Evolutionary conservation across 192 early-diverging fungal species (phyloP), one percentile per base, ranked within the genome.

Genomic region (Chytriomyces sp.): DNA sequence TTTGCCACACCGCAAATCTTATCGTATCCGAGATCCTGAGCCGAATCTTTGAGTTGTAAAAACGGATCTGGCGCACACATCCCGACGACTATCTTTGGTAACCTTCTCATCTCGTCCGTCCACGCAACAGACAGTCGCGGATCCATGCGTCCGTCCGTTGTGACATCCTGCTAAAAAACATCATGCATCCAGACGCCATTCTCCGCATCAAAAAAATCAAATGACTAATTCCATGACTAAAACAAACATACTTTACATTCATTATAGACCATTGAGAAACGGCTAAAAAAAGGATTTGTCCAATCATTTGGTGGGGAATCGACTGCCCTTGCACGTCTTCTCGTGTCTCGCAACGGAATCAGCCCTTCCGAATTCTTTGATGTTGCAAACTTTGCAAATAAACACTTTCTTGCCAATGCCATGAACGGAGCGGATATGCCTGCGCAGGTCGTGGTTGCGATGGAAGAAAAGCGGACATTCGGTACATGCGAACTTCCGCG

Each of bases 391-490:
- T 2, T 33, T 6, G 19, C 65, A 68, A 14, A 26, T 37, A 26
- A 68, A 54, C 6, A 52, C 37, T 54, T 26, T 7, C n/a, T 38
- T 28, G 5, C 28, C 39, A n/a, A 55, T 19, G 2, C 34, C 10
- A 55, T 68, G 65, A 28, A 68, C 65, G 55, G 28, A 33, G 31
- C 65, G 65, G 31, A 55, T 44, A 37, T 68, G 65, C 22, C 65
- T n/a, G 3, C 34, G 52, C 6, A 68, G 32, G 37, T 68, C 65
- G 32, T 68, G 65, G 31, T 39, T 32, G 3, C 65, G 26, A 0
- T n/a, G 40, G 31, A 65, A 65, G 8, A 41, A 22, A 7, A 65
- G 2, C 25, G 63, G 26, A 52, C 63, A 62, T 5, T 38, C 12
- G 3, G 32, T 19, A 17, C 37, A 38, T 12, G 32, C 60, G 0